Conservation (phyloP, 805 yeast genomes). For the Lipomyces chichibuensis region DNA sequence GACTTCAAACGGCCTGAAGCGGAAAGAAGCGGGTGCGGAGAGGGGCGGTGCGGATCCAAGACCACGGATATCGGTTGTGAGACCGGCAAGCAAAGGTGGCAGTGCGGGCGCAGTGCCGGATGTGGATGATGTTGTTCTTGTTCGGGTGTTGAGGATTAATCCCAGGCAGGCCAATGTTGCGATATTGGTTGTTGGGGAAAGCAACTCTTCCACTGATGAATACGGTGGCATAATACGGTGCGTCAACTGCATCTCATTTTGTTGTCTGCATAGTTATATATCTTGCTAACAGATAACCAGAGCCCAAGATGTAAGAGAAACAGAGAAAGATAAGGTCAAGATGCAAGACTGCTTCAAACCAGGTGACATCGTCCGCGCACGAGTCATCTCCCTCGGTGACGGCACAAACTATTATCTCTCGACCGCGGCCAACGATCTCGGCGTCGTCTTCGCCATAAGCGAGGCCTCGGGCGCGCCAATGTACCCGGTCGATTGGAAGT, state of each 20-base stretch:
- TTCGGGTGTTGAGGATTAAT: slow-evolving; percentile 68
- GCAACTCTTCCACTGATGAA: slow-evolving; percentile 32
- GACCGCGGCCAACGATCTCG: slow-evolving; percentile 88
- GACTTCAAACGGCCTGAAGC: neutral
- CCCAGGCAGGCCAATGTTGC: slow-evolving; percentile 76
- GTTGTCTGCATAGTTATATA: neutral
- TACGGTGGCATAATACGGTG: slow-evolving; percentile 39
- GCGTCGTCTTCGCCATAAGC: slow-evolving; percentile 84
- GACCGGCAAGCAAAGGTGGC: slow-evolving; percentile 32
- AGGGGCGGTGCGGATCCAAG: slow-evolving; percentile 29
- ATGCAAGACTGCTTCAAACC: slow-evolving; percentile 80
- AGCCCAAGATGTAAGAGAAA: slow-evolving; percentile 84
- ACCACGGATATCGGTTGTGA: slow-evolving; percentile 42
- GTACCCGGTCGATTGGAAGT: slow-evolving; percentile 95
- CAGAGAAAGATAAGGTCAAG: slow-evolving; percentile 86
- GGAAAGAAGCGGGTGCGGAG: slow-evolving; percentile 24
- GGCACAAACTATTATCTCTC: slow-evolving; percentile 87
- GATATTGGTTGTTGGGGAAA: slow-evolving; percentile 66
- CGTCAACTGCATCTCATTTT: neutral
- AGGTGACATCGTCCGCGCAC: slow-evolving; percentile 87
- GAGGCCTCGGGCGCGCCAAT: slow-evolving; percentile 72
- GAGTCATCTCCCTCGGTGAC: slow-evolving; percentile 81
- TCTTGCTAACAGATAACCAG: slow-evolving; percentile 43
- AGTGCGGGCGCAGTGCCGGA: slow-evolving; percentile 57
- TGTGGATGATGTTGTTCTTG: slow-evolving; percentile 82